Percentiles rank a stretch among this genome's conserved stretches.
Conservation (phyloP, 2,329 filamentous ascomycete genomes). For the Madurella fahalii region DNA sequence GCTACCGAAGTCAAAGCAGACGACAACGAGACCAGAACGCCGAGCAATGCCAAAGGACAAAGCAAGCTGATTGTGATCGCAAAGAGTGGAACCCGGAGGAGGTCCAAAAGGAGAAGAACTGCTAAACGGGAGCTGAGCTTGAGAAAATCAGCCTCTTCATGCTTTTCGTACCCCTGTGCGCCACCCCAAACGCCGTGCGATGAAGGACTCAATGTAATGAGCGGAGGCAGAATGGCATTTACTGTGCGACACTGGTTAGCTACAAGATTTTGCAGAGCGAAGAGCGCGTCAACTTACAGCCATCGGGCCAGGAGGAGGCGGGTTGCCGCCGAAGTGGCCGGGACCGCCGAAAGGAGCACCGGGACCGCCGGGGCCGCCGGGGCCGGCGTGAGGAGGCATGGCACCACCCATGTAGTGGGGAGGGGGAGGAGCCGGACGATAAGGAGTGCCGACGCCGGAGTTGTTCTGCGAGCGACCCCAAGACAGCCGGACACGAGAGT, state of each 20-base stretch:
- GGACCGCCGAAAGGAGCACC: conserved; percentile 44
- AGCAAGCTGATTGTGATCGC: conserved; percentile 10
- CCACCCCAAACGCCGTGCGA: conserved; percentile 19
- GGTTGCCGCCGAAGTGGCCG: conserved; percentile 43
- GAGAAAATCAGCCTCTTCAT: conserved; percentile 15
- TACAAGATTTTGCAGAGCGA: not conserved
- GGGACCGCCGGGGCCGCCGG: conserved; percentile 44
- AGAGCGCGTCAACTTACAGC: conserved; percentile 15
- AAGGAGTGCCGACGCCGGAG: conserved; percentile 94
- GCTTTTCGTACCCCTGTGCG: conserved; percentile 18
- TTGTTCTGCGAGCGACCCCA: conserved; percentile 99
- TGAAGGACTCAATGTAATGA: conserved; percentile 13
- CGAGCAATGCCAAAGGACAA: conserved; percentile 21
- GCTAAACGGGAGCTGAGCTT: conserved; percentile 1
- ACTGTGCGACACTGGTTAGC: conserved; percentile 10
- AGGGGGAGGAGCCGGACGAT: conserved; percentile 78
- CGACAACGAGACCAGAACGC: conserved; percentile 19
- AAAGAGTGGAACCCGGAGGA: conserved; percentile 9
- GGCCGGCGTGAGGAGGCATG: conserved; percentile 37
- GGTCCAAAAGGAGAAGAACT: conserved; percentile 5
- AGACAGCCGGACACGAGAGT: conserved; percentile 93
- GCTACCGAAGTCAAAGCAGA: conserved; percentile 9
- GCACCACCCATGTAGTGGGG: conserved; percentile 50
- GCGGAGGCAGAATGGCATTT: conserved; percentile 12
- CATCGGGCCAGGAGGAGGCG: conserved; percentile 33